Evolutionary conservation across 148 eudicot genomes (phyloP), one percentile per base, ranked within the genome.

Genomic region (Bassia scoparia): DNA sequence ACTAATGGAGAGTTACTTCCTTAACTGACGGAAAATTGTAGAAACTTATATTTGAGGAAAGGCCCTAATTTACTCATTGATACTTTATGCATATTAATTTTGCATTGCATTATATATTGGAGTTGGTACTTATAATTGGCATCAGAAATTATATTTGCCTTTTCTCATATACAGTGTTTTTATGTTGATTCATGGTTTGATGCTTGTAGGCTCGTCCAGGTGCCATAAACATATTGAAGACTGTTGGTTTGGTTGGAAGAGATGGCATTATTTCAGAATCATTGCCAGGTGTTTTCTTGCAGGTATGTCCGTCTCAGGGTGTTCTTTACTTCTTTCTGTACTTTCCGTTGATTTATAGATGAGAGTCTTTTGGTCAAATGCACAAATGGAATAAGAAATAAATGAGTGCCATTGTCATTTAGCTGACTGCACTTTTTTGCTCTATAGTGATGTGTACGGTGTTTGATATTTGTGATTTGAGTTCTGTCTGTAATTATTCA

Each of bases 231-330:
- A 60, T 78, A 73, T 70, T 94, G 77, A 83, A 84, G 86, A 80
- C 71, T 78, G 96, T 82, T 59, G 87, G 85, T 79, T 91, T 94
- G 77, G 89, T 82, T 53, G 98, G 98, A 76, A 76, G 75, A 71
- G 87, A 88, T 80, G 98, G 91, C 23, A 76, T 94, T 56, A 64
- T 84, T 76, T 94, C 97, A 18, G 93, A 91, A 70, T 84, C 82
- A 63, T 83, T 87, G 26, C 97, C 97, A 66, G 96, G 98, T 71
- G 97, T 94, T 79, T 94, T 91, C 84, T 65, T 91, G 75, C 96
- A 94, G 97, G 97, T 93, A 69, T 69, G 35, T 48, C 66, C n/a
- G n/a, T n/a, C 50, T 68, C 26, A 52, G 29, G 50, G 68, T 37
- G 71, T 58, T 23, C 33, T 72, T 5, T 38, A 64, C 56, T 35